Evolutionary conservation across 257 asterid genomes (phyloP).

Genomic region (Lantana camara): DNA sequence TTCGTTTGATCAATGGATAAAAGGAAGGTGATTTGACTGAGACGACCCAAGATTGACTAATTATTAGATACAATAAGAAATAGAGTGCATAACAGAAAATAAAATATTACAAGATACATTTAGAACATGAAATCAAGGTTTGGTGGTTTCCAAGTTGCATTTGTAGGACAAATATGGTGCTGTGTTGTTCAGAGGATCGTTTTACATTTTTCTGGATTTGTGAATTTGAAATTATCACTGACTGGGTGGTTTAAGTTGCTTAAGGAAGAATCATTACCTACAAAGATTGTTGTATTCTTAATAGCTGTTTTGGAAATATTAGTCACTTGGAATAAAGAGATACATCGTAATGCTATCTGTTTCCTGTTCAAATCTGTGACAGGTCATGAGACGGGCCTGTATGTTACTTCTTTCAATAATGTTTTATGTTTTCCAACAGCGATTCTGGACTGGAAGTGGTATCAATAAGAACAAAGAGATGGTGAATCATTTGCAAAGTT

Average conservation of each 20-base stretch:
- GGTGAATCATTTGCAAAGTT: conserved; percentile 58
- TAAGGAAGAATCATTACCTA: background rate
- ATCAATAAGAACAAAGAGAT: conserved; percentile 51
- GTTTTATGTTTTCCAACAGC: conserved; percentile 59
- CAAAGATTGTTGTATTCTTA: background rate
- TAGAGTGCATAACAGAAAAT: too few relatives aligned
- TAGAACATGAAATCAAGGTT: background rate
- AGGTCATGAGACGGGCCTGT: conserved; percentile 43
- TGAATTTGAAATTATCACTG: background rate
- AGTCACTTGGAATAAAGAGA: background rate
- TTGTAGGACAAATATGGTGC: background rate
- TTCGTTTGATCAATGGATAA: background rate
- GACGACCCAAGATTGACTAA: background rate
- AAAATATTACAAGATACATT: background rate
- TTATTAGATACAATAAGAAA: too few relatives aligned
- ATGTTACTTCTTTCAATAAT: conserved; percentile 42
- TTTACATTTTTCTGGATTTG: background rate
- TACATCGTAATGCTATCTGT: conserved; percentile 11
- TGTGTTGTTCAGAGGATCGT: conserved; percentile 3
- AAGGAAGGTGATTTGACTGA: background rate
- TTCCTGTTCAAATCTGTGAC: conserved; percentile 32
- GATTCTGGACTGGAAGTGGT: conserved; percentile 54
- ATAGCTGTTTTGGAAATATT: background rate
- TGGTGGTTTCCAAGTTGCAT: background rate
- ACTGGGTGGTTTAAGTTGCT: background rate